Evolutionary conservation across 345 rosid species (phyloP).

Genomic region (Populus nigra): DNA sequence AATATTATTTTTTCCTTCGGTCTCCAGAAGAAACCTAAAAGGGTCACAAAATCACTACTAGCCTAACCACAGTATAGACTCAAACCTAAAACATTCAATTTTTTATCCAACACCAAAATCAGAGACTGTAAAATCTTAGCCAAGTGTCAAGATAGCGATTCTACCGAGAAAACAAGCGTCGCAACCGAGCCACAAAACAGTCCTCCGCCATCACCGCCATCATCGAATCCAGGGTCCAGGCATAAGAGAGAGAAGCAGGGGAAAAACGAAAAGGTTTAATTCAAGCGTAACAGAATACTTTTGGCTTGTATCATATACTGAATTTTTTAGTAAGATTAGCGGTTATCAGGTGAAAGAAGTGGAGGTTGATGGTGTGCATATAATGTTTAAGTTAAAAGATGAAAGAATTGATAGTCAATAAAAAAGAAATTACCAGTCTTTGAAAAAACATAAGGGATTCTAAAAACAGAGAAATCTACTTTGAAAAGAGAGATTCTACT

Average conservation of each 20-base stretch:
- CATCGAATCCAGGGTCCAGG: slow-evolving; percentile 39
- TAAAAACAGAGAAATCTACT: too few relatives aligned
- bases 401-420: slow-evolving; percentile 41
- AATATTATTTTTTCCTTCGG: too few relatives aligned
- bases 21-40: too few relatives aligned
- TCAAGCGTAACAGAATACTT: slow-evolving; percentile 55
- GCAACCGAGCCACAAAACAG: slow-evolving; percentile 39
- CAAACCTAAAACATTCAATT: neutral
- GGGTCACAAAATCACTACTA: too few relatives aligned
- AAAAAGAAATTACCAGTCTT: neutral
- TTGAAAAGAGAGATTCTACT: too few relatives aligned
- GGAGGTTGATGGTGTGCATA: slow-evolving; percentile 77
- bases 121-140: slow-evolving; percentile 41
- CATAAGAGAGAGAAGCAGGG: slow-evolving; percentile 51
- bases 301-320: slow-evolving; percentile 74
- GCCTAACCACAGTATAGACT: too few relatives aligned
- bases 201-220: slow-evolving; percentile 12
- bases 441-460: too few relatives aligned
- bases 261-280: slow-evolving; percentile 70
- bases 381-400: slow-evolving; percentile 72
- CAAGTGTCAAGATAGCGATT: slow-evolving; percentile 63
- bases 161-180: slow-evolving; percentile 37
- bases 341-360: slow-evolving; percentile 70
- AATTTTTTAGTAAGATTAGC: slow-evolving; percentile 67
- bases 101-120: slow-evolving; percentile 30